Base-by-base conservation (phyloP, 2,329 filamentous ascomycete species). In the Nannizziopsis barbatae region DNA sequence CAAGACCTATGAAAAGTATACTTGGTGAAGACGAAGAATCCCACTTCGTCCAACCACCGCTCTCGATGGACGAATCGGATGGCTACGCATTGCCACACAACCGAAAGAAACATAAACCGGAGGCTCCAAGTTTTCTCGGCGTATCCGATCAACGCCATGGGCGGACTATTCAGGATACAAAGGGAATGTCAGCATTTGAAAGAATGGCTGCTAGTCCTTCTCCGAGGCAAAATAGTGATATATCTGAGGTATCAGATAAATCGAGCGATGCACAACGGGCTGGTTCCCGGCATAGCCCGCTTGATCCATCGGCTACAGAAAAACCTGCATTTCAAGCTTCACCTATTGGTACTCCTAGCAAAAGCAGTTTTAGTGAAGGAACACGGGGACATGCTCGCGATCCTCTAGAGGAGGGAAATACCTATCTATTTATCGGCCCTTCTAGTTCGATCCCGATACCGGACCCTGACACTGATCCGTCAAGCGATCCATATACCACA, bases 391-490 rank as follows among this genome's bases (percentile, higher is more conserved):
- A 84, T 51, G 79, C 78, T 1, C 78, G 80, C 52, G 77, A 85
- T 55, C 75, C 77, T 0, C 65, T 80, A 6, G 76, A 81, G 52
- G 79, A 81, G 52, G 79, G 81, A 44, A 77, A 79, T 1, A 70
- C 83, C 0, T 84, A 83, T 61, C 75, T 95, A 7, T 81, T 83
- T 49, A 88, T 95, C 54, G 87, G 87, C 12, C 78, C 80, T 8
- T 72, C 69, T 20, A 69, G 64, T 11, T 71, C 37, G 15, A 40
- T 22, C n/a, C 12, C 38, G 11, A 40, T 36, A n/a, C 11, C 17
- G 5, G 17, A 14, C 10, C 38, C 10, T 17, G 33, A 22, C 9
- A 5, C 15, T 39, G 42, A 39, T 4, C 47, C 45, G 33, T 15
- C 43, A 6, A 44, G 31, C 30, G 45, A 41, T 20, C 15, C 36